Base-by-base conservation (phyloP, 352 stramenopile species). In the Phytophthora rubi region DNA sequence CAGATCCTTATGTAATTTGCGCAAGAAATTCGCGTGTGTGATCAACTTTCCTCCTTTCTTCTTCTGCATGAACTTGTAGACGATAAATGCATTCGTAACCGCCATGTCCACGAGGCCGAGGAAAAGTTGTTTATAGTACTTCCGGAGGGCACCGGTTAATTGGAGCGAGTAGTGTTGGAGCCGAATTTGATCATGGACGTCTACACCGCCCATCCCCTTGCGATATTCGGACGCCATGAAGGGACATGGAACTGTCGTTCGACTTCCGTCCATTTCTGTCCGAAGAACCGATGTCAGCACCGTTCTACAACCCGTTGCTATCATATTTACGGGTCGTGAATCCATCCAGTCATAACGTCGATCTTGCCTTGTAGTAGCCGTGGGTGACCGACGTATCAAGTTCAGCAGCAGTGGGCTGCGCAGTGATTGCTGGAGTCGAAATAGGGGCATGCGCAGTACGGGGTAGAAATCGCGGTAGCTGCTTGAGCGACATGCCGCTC, bases 261-360 rank as follows among this genome's bases (percentile, higher is more conserved):
- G 39, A 18, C 39, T 47, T 3, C 13, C 39, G 18, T 47, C 39
- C 3, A 8, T 47, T 47, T 47, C 39, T 7, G 39, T 18, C 39
- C 39, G 15, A 47, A 47, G 39, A 21, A 47, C 39, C 13, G 13
- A 47, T 47, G 39, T 47, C 15, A 13, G 39, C 13, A 21, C 39
- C 4, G 13, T 21, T 15, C 39, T 47, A 47, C 30, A 57, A 10
- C 53, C 53, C 30, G 65, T 72, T 12, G 58, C 42, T 4, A 68
- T 42, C 51, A 72, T 62, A 28, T 72, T 47, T 12, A 18, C 39
- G 39, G 39, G 39, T 21, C 39, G 39, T 47, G 39, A 21, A 13
- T 47, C 39, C 13, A 47, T 47, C 39, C 39, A 15, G 35, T 42
- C 18, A 21, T 39, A 9, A 13, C 4, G 4, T 39, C 33, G 33